These are phyloP conservation scores for Skeletonema potamos DNA, from an alignment of 108 stramenopile genomes.

Conservation along the genomic window DNA sequence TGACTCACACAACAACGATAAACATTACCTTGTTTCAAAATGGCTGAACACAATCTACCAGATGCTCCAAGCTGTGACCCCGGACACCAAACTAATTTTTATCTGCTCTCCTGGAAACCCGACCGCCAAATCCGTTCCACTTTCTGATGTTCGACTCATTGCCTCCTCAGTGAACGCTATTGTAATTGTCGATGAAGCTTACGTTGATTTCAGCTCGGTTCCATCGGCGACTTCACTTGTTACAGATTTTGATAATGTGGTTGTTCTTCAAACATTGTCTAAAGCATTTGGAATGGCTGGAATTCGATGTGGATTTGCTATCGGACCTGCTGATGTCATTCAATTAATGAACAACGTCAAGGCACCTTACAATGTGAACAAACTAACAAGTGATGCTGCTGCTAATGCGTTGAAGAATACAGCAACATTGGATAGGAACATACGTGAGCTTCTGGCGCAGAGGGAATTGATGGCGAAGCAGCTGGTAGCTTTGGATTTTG, in stretches of 20 bases:
- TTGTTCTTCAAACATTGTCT: conserved; percentile 92
- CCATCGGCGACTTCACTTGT: conserved; percentile 54
- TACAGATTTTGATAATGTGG: conserved; percentile 72
- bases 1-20: neutral
- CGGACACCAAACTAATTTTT: conserved; percentile 84
- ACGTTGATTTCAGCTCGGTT: conserved; percentile 81
- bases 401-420: conserved; percentile 73
- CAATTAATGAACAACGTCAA: conserved; percentile 97
- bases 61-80: conserved; percentile 72
- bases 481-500: conserved; percentile 72
- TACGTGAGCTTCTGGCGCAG: conserved; percentile 61
- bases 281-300: conserved; percentile 98
- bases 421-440: conserved; percentile 57
- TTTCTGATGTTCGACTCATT: conserved; percentile 65
- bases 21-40: neutral
- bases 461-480: conserved; percentile 54
- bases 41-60: conserved; percentile 12
- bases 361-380: conserved; percentile 96
- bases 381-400: conserved; percentile 82
- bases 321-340: conserved; percentile 85
- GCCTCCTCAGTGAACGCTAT: conserved; percentile 61
- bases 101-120: conserved; percentile 96
- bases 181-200: conserved; percentile 96
- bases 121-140: conserved; percentile 86
- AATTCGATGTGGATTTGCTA: conserved; percentile 93